Base-by-base conservation (phyloP, 208 protist species). In the Porcisia deanei region DNA sequence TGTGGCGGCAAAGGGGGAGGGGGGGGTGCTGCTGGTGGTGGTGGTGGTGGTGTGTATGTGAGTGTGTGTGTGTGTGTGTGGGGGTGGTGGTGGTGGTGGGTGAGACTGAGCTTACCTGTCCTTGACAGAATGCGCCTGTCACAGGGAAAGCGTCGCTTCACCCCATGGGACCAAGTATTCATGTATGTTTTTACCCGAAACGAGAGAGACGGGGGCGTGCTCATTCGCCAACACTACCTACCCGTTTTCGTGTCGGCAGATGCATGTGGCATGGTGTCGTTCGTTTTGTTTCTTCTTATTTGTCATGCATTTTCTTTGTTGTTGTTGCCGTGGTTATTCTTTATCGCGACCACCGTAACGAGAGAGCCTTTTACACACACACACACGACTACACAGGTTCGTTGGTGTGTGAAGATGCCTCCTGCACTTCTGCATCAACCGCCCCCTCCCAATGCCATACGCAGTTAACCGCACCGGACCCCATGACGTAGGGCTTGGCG, bases 401-500 rank as follows among this genome's bases (percentile, higher is more conserved):
- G 22, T 20, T 20, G 22, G 63, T n/a, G 22, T 67, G 37, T 5
- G 63, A 67, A 34, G 20, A 25, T 8, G 63, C 41, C 0, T 14
- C 30, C 63, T 67, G 63, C 30, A 22, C 22, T 43, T 30, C 54
- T 6, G 14, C 18, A 60, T 61, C 2, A 18, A 4, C 20, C 30
- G 55, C 67, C 25, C 73, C 83, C 0, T 84, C 61, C 83, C 88
- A 92, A 66, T 93, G 80, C 90, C 92, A 96, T 6, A 79, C 86
- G 67, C 81, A 85, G 84, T 96, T 92, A 25, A 96, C 85, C n/a
- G 87, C 87, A 0, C 90, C 92, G 34, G 54, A 82, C 22, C 86
- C 86, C 64, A 77, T 91, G 39, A 94, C 85, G 71, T 94, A 96
- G 14, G 90, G 90, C 67, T 90, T 87, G 22, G 73, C 55, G 22